Base-by-base conservation (phyloP, 2,329 filamentous ascomycete species). In the Nannizzia gypsea region DNA sequence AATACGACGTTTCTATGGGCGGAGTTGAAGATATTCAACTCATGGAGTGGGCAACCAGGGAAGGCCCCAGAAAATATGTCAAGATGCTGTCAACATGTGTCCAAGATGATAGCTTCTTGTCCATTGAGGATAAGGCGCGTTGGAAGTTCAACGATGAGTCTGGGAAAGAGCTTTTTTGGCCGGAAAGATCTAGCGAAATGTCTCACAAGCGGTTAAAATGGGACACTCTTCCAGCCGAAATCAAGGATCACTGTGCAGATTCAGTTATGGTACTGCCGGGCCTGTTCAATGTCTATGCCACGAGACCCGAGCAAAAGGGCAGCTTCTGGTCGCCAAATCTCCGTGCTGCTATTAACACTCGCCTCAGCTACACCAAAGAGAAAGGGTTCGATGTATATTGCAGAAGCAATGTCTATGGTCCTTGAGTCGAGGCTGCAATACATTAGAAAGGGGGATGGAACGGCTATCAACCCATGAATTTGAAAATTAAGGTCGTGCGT, bases 21-120 rank as follows among this genome's bases (percentile, higher is more conserved):
- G 76, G 79, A 0, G 66, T 83, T 8, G 62, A 76, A 2, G 81
- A 85, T 63, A 58, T 85, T 0, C 81, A 85, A 65, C 71, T 85
- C 0, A 79, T 84, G 75, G 80, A 84, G 65, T 64, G 78, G 2
- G 80, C 75, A 0, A 66, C 66, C 0, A 67, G 76, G 6, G 40
- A 17, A 1, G 38, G 13, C 11, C 17, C 40, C 0, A 70, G 62
- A 40, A 59, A 58, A 15, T 68, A 59, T 50, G 52, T 78, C 1
- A 63, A 60, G 13, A 73, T 76, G 0, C 67, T 80, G 1, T 67
- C 64, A 1, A 73, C 68, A 56, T 79, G 76, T 63, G 70, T 78
- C 24, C 66, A 72, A n/a, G 20, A 36, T 3, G 55, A 57, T 15
- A 36, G 26, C 26, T 2, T 13, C 4, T 17, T 42, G 3, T 26